Percentiles rank a stretch among this genome's conserved stretches.
These are phyloP conservation scores for Colletotrichum phormii DNA, from an alignment of 2,329 filamentous ascomycete genomes.

Conservation along the genomic window DNA sequence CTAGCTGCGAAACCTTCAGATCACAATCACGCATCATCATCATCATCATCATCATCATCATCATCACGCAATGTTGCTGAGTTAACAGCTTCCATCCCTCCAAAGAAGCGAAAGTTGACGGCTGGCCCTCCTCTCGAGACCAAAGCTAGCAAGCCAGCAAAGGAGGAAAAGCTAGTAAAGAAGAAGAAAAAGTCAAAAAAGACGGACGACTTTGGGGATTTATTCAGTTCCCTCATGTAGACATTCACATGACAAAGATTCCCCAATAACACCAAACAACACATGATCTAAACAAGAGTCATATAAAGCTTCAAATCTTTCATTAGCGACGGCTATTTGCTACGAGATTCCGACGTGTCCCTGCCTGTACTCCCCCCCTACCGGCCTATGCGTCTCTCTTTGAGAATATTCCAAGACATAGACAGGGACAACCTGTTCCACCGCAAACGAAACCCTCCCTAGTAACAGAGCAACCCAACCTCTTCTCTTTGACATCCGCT, in stretches of 20 bases:
- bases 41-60: background rate
- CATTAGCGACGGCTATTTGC: conserved; percentile 36
- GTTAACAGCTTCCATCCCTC: background rate
- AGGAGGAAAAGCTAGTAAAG: conserved; percentile 45
- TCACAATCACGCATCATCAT: background rate
- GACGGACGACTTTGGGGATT: conserved; percentile 76
- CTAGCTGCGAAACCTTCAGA: background rate
- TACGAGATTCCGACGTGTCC: conserved; percentile 28
- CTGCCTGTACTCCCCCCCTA: conserved; percentile 38
- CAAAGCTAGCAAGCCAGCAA: background rate
- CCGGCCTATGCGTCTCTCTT: conserved; percentile 23
- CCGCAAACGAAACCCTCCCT: background rate
- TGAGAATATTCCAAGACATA: conserved; percentile 23
- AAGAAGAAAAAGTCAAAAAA: conserved; percentile 59
- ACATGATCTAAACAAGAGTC: background rate
- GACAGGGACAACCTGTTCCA: conserved; percentile 12
- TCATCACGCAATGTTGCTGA: background rate
- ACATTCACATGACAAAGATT: background rate
- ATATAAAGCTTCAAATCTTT: conserved; percentile 29
- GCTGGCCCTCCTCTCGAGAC: background rate
- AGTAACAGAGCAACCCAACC: conserved; percentile 12
- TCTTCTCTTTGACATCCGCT: background rate
- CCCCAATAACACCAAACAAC: background rate
- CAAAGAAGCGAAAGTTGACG: conserved; percentile 19
- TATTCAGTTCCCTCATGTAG: conserved; percentile 73